These are phyloP conservation scores for Fusarium decemcellulare DNA, from an alignment of 2,329 filamentous ascomycete species.

Conservation along the genomic window DNA sequence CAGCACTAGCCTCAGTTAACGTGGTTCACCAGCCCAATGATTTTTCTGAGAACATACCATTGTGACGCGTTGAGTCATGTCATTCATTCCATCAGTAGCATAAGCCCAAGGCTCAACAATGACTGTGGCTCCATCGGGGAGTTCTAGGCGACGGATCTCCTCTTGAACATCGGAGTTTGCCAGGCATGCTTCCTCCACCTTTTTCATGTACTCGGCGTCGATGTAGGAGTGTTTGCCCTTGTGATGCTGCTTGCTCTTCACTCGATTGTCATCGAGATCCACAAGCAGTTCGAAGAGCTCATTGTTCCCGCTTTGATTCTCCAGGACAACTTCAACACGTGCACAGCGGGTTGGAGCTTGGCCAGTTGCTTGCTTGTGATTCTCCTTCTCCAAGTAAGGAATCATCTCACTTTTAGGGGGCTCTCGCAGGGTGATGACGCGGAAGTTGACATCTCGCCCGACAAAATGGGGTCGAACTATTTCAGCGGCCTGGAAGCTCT, in stretches of 20 bases:
- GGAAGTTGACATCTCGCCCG: constrained; percentile 55
- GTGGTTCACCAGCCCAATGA: too few relatives aligned
- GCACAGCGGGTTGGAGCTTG: constrained; percentile 52
- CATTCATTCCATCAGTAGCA: constrained; percentile 66
- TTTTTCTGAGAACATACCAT: constrained; percentile 56
- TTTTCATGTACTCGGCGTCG: constrained; percentile 63
- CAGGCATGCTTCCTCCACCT: constrained; percentile 62
- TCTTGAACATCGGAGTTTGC: constrained; percentile 58
- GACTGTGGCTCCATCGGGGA: constrained; percentile 61
- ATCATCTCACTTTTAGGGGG: constrained; percentile 64
- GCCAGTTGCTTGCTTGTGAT: constrained; percentile 33
- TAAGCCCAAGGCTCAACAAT: constrained; percentile 70
- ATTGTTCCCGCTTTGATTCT: constrained; percentile 19
- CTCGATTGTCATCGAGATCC: constrained; percentile 42
- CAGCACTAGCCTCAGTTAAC: constrained; percentile 35
- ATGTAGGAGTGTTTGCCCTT: constrained; percentile 62
- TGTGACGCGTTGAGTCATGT: constrained; percentile 62
- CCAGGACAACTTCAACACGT: constrained; percentile 54
- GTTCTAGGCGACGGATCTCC: constrained; percentile 57
- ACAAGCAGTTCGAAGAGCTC: constrained; percentile 50
- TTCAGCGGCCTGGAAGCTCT: constrained; percentile 36
- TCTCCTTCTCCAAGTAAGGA: constrained; percentile 59
- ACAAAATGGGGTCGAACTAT: constrained; percentile 43
- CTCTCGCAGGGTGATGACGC: constrained; percentile 65
- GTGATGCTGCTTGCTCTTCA: constrained; percentile 49